Percentiles rank a stretch among this genome's conserved stretches.
These are phyloP conservation scores for Suhomyces sp. DNA, from an alignment of 805 yeast genomes.

Conservation along the genomic window DNA sequence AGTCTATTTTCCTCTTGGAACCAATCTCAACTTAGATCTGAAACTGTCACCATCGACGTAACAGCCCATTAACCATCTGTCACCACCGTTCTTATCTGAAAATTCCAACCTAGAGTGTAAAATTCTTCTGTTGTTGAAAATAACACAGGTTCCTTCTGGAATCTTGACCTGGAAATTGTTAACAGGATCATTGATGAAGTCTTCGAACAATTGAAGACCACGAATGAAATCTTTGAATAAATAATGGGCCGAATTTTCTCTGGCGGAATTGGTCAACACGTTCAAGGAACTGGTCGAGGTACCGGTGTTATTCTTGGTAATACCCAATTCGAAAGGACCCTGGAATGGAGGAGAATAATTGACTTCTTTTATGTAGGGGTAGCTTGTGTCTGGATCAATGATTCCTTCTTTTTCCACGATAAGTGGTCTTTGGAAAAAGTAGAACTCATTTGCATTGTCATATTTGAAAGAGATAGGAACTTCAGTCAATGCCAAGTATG, in stretches of 20 bases:
- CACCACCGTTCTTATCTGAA: slow-evolving; percentile 45
- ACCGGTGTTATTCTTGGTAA: slow-evolving; percentile 32
- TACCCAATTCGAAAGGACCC: slow-evolving; percentile 67
- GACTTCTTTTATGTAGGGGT: slow-evolving; percentile 48
- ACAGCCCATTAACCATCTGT: slow-evolving; percentile 74
- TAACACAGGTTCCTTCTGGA: slow-evolving; percentile 59
- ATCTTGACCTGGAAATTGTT: slow-evolving; percentile 57
- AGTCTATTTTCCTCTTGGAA: slow-evolving; percentile 1
- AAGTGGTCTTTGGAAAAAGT: slow-evolving; percentile 60
- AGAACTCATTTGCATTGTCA: slow-evolving; percentile 58
- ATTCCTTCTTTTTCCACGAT: slow-evolving; percentile 50
- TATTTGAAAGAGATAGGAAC: slow-evolving; percentile 73
- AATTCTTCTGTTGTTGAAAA: slow-evolving; percentile 70
- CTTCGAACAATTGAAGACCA: slow-evolving; percentile 63
- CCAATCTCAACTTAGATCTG: slow-evolving; percentile 53
- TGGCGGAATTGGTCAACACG: slow-evolving; percentile 20
- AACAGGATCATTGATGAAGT: slow-evolving; percentile 47
- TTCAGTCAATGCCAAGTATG: slow-evolving; percentile 58
- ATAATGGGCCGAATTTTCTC: slow-evolving; percentile 36
- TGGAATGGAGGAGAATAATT: slow-evolving; percentile 84
- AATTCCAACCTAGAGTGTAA: slow-evolving; percentile 60
- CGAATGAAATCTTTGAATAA: slow-evolving; percentile 55
- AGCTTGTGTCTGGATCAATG: slow-evolving; percentile 14
- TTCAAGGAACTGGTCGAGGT: slow-evolving; percentile 4
- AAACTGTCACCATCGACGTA: slow-evolving; percentile 72